phyloP scores from a whole-genome alignment of 2,329 filamentous ascomycete species.

The Celoporthe dispersa region DNA sequence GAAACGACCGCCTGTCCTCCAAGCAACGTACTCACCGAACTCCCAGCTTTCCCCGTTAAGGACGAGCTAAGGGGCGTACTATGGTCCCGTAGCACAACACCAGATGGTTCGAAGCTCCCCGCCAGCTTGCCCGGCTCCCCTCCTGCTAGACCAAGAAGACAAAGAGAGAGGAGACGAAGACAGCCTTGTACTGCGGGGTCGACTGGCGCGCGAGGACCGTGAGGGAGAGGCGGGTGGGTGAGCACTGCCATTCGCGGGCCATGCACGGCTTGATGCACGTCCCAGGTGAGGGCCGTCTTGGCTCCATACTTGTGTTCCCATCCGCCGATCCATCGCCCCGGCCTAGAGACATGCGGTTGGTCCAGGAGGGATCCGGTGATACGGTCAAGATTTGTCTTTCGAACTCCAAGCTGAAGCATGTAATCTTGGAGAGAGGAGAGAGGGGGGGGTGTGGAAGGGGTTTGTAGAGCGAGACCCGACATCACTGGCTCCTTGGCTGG shows the following conservation, averaged over 20 bases:
- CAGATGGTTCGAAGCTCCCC: not conserved
- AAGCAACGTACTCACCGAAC: slow-evolving; percentile 16
- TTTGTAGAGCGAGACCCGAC: not conserved
- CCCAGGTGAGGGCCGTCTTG: not conserved
- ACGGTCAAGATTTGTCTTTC: slow-evolving; percentile 1
- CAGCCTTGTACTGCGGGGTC: not conserved
- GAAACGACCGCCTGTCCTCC: slow-evolving; percentile 28
- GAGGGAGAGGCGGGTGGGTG: not conserved
- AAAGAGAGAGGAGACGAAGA: not conserved
- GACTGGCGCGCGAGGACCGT: not conserved
- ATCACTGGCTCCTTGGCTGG: too few species aligned
- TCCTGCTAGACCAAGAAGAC: not conserved
- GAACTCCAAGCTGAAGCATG: not conserved
- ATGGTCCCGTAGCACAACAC: slow-evolving; percentile 15
- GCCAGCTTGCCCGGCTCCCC: not conserved
- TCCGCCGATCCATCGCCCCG: slow-evolving; percentile 4
- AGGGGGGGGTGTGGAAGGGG: too few species aligned
- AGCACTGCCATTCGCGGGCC: slow-evolving; percentile 3
- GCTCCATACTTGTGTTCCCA: not conserved
- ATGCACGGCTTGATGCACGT: not conserved
- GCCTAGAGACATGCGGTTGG: not conserved
- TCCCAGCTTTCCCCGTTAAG: slow-evolving; percentile 19
- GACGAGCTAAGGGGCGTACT: slow-evolving; percentile 4
- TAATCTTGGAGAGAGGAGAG: not conserved
- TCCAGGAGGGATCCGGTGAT: not conserved